Percentiles rank a stretch among this genome's conserved stretches.
phyloP scores from a whole-genome alignment of 1,139 yeast genomes.

The Pichia kudriavzevii region DNA sequence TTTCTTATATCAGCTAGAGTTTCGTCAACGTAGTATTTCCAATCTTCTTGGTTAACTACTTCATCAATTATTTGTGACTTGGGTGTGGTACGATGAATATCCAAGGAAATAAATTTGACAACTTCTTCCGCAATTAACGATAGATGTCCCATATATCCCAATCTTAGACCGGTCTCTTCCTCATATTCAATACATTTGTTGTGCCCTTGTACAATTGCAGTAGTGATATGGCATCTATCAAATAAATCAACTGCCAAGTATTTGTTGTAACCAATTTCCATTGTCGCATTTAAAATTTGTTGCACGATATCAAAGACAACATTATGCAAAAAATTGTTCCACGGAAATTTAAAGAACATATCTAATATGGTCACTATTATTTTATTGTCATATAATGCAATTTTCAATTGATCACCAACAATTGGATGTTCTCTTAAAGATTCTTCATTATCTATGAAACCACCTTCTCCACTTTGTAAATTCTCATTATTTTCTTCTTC shows the following conservation, averaged over 20 bases:
- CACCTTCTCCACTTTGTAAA: conserved; percentile 11
- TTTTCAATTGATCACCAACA: conserved; percentile 83
- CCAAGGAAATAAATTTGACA: conserved; percentile 80
- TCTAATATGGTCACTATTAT: conserved; percentile 69
- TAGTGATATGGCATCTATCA: conserved; percentile 69
- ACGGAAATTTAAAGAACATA: conserved; percentile 88
- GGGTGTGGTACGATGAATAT: conserved; percentile 39
- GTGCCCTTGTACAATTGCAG: conserved; percentile 78
- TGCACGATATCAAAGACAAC: conserved; percentile 97
- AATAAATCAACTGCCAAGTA: conserved; percentile 83
- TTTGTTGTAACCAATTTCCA: conserved; percentile 87
- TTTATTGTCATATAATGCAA: conserved; percentile 74
- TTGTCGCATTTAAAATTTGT: conserved; percentile 89
- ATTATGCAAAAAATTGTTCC: conserved; percentile 96
- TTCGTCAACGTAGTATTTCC: conserved; percentile 83
- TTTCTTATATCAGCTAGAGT: conserved; percentile 84
- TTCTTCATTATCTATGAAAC: conserved; percentile 49
- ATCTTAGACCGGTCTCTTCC: conserved; percentile 55
- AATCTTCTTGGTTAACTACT: conserved; percentile 49
- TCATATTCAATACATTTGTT: conserved; percentile 60
- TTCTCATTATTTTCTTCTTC: conserved; percentile 7
- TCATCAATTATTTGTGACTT: conserved; percentile 50
- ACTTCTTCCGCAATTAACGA: conserved; percentile 95
- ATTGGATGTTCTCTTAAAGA: conserved; percentile 66
- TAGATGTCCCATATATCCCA: conserved; percentile 97